Base-by-base conservation (phyloP, 768 basidiomycete genomes). In the Pisolithus tinctorius region DNA sequence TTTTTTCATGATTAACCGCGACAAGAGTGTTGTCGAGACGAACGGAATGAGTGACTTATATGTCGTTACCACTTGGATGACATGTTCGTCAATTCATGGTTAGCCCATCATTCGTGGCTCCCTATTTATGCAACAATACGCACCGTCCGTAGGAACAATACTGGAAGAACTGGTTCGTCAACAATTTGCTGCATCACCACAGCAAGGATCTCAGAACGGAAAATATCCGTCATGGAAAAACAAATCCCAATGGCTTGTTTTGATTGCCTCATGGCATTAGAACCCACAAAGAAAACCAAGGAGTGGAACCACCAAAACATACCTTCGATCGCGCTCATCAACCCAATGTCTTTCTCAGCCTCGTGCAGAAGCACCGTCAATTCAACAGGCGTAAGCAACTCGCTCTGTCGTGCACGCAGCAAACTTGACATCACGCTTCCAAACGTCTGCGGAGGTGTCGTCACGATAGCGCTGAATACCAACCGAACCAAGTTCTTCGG, bases 151-250 rank as follows among this genome's bases (percentile, higher is more conserved):
- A 99, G 75, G 75, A 98, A 98, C 26, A 98, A 75, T 44, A 93
- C 86, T 1, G 96, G 96, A 6, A 98, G 73, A 9, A 86, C 82
- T 10, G 92, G 86, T 58, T 93, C 83, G 59, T 99, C 96, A 66
- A 96, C 86, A 54, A 98, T 89, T 60, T 96, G 93, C 62, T 96
- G 92, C 88, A 99, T 95, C 51, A 97, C 93, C 13, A 90, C 91
- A 16, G 88, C 95, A n/a, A 98, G 82, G 45, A 97, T 88, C 67
- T 98, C 96, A 25, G 93, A 93, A 34, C 91, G 83, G 80, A 91
- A 99, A 43, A 95, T 86, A 57, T 98, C 93, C 14, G 95, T 92
- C 91, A 99, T 94, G 5, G 89, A 91, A 74, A 99, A 98, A 66
- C 96, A 99, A 54, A 99, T 93, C 20, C 86, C 86, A 58, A 99